These are phyloP conservation scores for Paramarasmius palmivorus DNA, from an alignment of 1,284 basidiomycete species.

Conservation along the genomic window DNA sequence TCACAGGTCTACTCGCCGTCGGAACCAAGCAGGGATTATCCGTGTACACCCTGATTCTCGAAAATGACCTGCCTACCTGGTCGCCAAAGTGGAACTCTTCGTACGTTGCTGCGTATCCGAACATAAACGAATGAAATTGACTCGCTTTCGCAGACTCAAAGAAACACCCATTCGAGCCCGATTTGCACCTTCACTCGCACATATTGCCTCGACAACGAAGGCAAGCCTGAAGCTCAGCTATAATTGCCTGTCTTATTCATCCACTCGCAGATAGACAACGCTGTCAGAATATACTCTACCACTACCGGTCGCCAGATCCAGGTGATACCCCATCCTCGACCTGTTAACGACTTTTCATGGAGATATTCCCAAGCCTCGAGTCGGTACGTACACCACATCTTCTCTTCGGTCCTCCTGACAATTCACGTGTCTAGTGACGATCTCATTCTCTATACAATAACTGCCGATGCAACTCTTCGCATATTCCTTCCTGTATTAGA, in stretches of 20 bases:
- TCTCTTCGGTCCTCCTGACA: constrained; percentile 7
- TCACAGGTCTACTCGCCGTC: constrained; percentile 67
- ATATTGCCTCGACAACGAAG: constrained; percentile 63
- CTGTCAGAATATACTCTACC: constrained; percentile 68
- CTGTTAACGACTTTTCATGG: constrained; percentile 67
- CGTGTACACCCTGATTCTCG: constrained; percentile 71
- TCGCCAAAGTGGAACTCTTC: constrained; percentile 67
- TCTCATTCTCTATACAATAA: constrained; percentile 75
- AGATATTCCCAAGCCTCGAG: constrained; percentile 63
- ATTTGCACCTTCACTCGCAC: constrained; percentile 75
- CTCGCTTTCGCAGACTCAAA: constrained; percentile 16
- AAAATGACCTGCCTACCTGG: constrained; percentile 81
- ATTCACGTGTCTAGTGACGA: constrained; percentile 54
- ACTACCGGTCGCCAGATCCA: constrained; percentile 71
- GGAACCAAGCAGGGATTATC: constrained; percentile 59
- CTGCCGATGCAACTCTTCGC: constrained; percentile 73
- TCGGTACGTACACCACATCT: constrained; percentile 47
- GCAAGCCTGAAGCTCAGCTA: constrained; percentile 36
- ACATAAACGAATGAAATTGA: constrained; percentile 8
- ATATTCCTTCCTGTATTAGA: constrained; percentile 89
- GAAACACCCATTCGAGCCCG: constrained; percentile 50
- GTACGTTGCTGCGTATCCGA: constrained; percentile 39
- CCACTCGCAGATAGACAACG: constrained; percentile 49
- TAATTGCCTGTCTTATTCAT: constrained; percentile 9
- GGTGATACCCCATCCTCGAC: constrained; percentile 64